Evolutionary conservation across 495 filamentous ascomycete genomes (phyloP), one percentile per base, ranked within the genome.

Genomic region (Podospora sp.): DNA sequence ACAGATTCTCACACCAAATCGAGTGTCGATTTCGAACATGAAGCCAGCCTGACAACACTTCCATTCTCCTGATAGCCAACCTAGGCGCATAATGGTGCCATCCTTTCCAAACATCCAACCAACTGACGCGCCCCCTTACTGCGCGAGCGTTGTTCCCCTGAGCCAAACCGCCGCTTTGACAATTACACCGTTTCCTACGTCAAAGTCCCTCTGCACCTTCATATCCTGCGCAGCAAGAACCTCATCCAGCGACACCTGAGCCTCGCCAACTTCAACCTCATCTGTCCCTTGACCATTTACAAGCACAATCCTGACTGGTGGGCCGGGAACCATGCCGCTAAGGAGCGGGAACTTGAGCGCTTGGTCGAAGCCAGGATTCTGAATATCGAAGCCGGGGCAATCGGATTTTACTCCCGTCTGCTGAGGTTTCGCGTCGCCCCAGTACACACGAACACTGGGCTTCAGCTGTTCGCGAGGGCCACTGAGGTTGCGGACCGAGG

Each of bases 361-460:
- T 59, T 75, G 71, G 62, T 80, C 76, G 52, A 77, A 82, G 2
- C 73, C 69, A n/a, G 80, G 79, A 65, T 82, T 82, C 70, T 72
- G 72, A 58, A 82, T 76, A 63, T 82, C 80, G 24, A 66, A 60
- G 2, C 80, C 80, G 0, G 79, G 77, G 0, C 71, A 64, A 69
- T 82, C 76, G 1, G 69, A 52, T 72, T 79, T 78, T 56, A 77
- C 69, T 8, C 62, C 72, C 14, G 79, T 81, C 53, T 71, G 68
- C 73, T 79, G 81, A 9, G 65, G 27, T 55, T 16, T 7, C 36
- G 75, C 69, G 1, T 52, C 68, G 5, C 78, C 78, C 77, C 75
- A 80, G 25, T 69, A 68, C 20, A 82, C 72, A 66, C 71, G 73
- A 21, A 82, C 78, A 70, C 76, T 80, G 49, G 80, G 80, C 58